Evolutionary conservation across 129 eudicot genomes (phyloP).

Genomic region (Chrysanthemum lavandulifolium): DNA sequence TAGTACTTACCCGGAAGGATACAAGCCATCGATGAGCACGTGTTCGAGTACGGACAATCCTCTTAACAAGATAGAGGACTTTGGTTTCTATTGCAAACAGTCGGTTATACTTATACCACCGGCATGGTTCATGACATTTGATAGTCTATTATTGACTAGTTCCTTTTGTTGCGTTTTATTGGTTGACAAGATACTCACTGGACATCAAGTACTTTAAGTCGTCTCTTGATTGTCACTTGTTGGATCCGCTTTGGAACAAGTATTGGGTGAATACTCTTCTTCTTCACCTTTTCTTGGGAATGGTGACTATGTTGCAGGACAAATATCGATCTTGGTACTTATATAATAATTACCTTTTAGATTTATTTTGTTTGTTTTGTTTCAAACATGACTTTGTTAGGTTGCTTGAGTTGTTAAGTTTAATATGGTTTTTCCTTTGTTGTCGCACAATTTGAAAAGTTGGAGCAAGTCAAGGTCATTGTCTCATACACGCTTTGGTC

Average conservation of each 20-base stretch:
- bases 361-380: background rate
- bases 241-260: constrained; percentile 98
- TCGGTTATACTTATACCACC: constrained; percentile 8
- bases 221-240: constrained; percentile 89
- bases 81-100: constrained; percentile 99
- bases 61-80: constrained; percentile 94
- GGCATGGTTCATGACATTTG: background rate
- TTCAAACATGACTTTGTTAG: background rate
- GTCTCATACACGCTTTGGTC: constrained; percentile 84
- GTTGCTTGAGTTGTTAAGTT: background rate
- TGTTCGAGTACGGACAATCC: constrained; percentile 99
- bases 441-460: constrained; percentile 75
- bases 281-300: constrained; percentile 96
- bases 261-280: constrained; percentile 99
- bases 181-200: constrained; percentile 80
- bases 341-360: background rate
- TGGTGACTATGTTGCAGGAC: constrained; percentile 98
- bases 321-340: constrained; percentile 92
- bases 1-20: constrained; percentile 94
- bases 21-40: constrained; percentile 99
- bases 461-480: constrained; percentile 94
- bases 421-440: background rate
- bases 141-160: background rate
- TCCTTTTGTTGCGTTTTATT: background rate
- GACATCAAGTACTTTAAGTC: constrained; percentile 95